phyloP scores from a whole-genome alignment of 2,329 filamentous ascomycete genomes.

The Tympanopsis confertula region DNA sequence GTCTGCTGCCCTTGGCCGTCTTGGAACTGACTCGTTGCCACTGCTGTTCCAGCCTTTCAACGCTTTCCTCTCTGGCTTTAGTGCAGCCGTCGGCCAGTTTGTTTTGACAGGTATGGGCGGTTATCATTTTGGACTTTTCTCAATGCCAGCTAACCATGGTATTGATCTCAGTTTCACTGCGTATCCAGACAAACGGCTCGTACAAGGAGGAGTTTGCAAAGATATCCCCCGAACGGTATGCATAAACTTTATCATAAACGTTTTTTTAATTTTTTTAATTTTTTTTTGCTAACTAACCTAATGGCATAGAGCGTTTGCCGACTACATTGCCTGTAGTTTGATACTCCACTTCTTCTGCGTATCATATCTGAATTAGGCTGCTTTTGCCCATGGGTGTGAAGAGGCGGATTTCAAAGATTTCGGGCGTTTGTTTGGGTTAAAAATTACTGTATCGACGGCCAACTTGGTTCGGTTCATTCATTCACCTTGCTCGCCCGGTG shows the following conservation, averaged over 20 bases:
- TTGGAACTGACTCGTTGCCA: no score
- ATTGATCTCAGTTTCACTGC: constrained; percentile 46
- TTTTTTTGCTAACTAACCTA: constrained; percentile 6
- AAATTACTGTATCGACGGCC: no score
- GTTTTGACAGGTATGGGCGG: constrained; percentile 70
- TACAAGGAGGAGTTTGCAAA: constrained; percentile 69
- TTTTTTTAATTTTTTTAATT: constrained; percentile 2
- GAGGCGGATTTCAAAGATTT: constrained; percentile 6
- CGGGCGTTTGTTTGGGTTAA: constrained; percentile 3
- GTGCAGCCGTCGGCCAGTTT: constrained; percentile 90
- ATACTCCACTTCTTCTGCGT: constrained; percentile 98
- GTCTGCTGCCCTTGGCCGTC: no score
- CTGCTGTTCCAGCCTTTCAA: constrained; percentile 79
- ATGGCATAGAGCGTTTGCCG: constrained; percentile 70
- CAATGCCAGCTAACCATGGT: constrained; percentile 1
- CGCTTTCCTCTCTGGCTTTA: constrained; percentile 91
- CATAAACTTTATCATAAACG: constrained; percentile 7
- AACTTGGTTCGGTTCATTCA: no score
- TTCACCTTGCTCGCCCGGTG: no score
- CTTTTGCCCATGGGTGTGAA: constrained; percentile 1
- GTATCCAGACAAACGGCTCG: constrained; percentile 81
- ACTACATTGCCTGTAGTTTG: constrained; percentile 88
- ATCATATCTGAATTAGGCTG: constrained; percentile 90
- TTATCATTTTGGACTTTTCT: constrained; percentile 2
- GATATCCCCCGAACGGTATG: constrained; percentile 70